Percentiles rank a stretch among this genome's conserved stretches.
phyloP scores from a whole-genome alignment of 2,329 filamentous ascomycete species.

The Aspergillus brasiliensis region DNA sequence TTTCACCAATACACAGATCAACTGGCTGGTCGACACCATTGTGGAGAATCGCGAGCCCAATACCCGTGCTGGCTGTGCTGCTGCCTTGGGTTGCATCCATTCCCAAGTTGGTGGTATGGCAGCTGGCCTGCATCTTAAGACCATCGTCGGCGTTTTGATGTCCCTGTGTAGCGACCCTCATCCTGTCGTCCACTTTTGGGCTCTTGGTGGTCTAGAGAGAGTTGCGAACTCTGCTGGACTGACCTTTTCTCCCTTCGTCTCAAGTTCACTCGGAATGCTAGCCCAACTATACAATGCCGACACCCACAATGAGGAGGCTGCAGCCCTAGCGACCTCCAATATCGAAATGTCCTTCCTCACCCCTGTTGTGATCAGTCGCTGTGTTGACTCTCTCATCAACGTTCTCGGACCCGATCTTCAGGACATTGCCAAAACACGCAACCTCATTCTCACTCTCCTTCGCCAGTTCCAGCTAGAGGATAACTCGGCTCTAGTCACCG shows the following conservation, averaged over 20 bases:
- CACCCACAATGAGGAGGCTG: conserved; percentile 82
- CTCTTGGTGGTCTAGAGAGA: conserved; percentile 80
- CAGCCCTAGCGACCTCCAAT: conserved; percentile 81
- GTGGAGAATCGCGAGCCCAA: conserved; percentile 91
- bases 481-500: conserved; percentile 69
- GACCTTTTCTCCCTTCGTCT: conserved; percentile 87
- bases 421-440: conserved; percentile 86
- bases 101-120: conserved; percentile 97
- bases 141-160: conserved; percentile 97
- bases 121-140: conserved; percentile 92
- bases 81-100: conserved; percentile 90
- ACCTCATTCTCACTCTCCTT: conserved; percentile 85
- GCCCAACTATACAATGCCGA: conserved; percentile 91
- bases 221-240: conserved; percentile 91
- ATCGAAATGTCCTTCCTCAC: conserved; percentile 84
- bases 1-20: conserved; percentile 88
- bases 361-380: conserved; percentile 78
- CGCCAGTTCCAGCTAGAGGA: conserved; percentile 78
- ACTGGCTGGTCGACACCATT: conserved; percentile 89
- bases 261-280: conserved; percentile 88
- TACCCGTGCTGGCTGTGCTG: conserved; percentile 89
- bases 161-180: conserved; percentile 95
- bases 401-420: conserved; percentile 94
- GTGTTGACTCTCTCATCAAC: conserved; percentile 93
- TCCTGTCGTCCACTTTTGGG: conserved; percentile 94